Evolutionary conservation across 2,329 filamentous ascomycete species (phyloP), one percentile per base, ranked within the genome.

Genomic region (Talaromyces verruculosus): DNA sequence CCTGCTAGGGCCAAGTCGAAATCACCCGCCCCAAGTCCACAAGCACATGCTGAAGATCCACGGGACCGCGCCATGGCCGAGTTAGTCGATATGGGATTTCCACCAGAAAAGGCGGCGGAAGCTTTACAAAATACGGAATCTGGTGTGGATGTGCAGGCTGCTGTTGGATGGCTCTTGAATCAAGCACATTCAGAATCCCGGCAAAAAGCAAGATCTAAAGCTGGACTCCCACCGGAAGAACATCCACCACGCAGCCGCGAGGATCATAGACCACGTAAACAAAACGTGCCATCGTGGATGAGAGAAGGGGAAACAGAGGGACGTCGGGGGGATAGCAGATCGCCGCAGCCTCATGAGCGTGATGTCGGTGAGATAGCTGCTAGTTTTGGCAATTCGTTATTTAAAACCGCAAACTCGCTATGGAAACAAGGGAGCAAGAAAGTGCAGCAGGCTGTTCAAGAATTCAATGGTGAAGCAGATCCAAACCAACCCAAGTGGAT

Each of bases 351-450:
- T 51, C 81, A 77, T 7, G 91, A 93, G 1, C 88, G 84, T 63
- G 94, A 97, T 71, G 84, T 96, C 65, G 84, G 91, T 17, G 92
- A 94, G 73, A 85, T 90, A 51, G 94, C 94, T 2, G 88, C 92
- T 5, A 90, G 93, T 39, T 84, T 98, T 73, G 91, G 95, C 0
- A 92, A 82, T 53, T 96, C 86, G 68, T 79, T 99, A 13, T 88
- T 98, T 77, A 99, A 99, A 77, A 95, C 93, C 2, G 95, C 95
- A 1, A 96, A 96, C 70, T 94, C 92, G 0, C 80, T 98, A 0
- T 99, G 95, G 95, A 99, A 97, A 76, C 91, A 91, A 2, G 89
- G 94, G 0, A 92, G 93, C 74, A 99, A 97, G 79, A 93, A 92
- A 75, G 87, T 98, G 66, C 92, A 96, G 73, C 92, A 95, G 77